These are phyloP conservation scores for Nannochloris sp. DNA, from an alignment of 139 green algal species.

Conservation along the genomic window DNA sequence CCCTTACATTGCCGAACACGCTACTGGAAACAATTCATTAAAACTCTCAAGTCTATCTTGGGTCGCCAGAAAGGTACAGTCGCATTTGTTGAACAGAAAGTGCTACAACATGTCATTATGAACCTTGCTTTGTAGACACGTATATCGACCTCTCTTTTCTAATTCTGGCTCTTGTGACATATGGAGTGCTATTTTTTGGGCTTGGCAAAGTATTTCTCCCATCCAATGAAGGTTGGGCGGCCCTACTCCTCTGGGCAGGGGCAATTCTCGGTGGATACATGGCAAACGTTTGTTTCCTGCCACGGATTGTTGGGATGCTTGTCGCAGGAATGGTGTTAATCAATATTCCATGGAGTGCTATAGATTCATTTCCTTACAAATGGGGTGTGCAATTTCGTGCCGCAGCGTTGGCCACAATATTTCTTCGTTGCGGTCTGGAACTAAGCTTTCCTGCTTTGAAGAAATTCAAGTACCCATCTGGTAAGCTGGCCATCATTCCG, in stretches of 20 bases:
- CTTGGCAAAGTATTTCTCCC: conserved; percentile 28
- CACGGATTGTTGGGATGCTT: conserved; percentile 64
- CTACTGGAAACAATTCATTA: too few species aligned
- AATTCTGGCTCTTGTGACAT: not conserved
- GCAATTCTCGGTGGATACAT: conserved; percentile 19
- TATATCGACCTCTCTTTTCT: conserved; percentile 4
- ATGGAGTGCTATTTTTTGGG: conserved; percentile 25
- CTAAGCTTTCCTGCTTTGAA: conserved; percentile 50
- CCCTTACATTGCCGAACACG: too few species aligned
- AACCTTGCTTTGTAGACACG: not conserved
- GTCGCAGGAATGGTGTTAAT: conserved; percentile 46
- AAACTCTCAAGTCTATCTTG: too few species aligned
- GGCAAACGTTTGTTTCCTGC: conserved; percentile 38
- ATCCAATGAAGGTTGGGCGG: conserved; percentile 18
- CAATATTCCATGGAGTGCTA: conserved; percentile 48
- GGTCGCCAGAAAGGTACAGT: too few species aligned
- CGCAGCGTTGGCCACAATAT: conserved; percentile 65
- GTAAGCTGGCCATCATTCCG: conserved; percentile 21
- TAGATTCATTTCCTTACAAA: conserved; percentile 34
- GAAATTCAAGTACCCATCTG: conserved; percentile 24
- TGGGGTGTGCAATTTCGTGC: conserved; percentile 62
- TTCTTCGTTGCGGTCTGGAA: conserved; percentile 72
- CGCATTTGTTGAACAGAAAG: too few species aligned
- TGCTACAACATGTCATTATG: too few species aligned
- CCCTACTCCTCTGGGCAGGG: conserved; percentile 23